These are phyloP conservation scores for Rhododendron simsii DNA, from an alignment of 148 eudicot species.

Conservation along the genomic window DNA sequence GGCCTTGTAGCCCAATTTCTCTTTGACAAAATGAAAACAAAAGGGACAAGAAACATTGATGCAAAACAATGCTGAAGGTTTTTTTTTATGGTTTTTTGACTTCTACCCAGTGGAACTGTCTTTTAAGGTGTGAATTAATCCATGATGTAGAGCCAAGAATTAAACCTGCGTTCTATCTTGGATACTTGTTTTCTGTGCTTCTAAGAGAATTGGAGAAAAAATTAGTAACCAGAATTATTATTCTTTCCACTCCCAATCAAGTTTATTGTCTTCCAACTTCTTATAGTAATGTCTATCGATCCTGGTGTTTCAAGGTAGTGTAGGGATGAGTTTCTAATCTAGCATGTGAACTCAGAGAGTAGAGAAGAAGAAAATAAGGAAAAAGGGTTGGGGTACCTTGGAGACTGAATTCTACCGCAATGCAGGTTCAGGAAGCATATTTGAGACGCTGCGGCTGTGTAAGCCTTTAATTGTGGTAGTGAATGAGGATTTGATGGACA, in stretches of 20 bases:
- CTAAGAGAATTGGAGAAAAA: background rate
- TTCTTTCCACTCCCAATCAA: background rate
- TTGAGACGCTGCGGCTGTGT: constrained; percentile 55
- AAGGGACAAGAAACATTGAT: background rate
- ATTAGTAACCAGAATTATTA: background rate
- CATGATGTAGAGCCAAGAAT: background rate
- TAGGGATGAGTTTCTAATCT: background rate
- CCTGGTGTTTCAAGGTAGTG: background rate
- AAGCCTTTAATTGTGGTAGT: constrained; percentile 87
- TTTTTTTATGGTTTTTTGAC: background rate
- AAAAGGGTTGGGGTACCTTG: background rate
- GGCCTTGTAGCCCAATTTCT: background rate
- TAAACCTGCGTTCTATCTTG: constrained; percentile 1
- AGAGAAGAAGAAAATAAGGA: background rate
- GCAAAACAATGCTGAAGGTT: background rate
- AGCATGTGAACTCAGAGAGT: background rate
- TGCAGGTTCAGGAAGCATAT: constrained; percentile 93
- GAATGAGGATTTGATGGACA: constrained; percentile 93
- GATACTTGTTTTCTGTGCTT: background rate
- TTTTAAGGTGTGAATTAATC: background rate
- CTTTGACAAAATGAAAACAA: background rate
- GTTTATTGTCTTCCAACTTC: background rate
- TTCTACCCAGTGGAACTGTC: background rate
- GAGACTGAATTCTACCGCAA: background rate
- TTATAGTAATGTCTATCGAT: background rate